Base-by-base conservation (phyloP, 2,329 filamentous ascomycete genomes). In the Botrytis fabae region DNA sequence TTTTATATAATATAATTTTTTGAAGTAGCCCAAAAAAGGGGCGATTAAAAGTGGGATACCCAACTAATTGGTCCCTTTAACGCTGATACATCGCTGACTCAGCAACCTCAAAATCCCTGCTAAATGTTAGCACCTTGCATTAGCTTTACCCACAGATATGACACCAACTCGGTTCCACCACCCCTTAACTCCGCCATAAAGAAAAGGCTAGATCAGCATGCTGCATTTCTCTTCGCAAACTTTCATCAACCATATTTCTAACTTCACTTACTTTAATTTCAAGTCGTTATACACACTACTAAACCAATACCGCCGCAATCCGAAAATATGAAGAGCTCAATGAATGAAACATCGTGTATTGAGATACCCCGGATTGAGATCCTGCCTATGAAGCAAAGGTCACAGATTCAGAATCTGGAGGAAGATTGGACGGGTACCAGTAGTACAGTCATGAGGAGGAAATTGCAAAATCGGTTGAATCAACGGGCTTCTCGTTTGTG, bases 361-460 rank as follows among this genome's bases (percentile, higher is more conserved):
- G 40, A 44, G 48, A 28, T 46, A 42, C 51, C 76, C 48, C 48
- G 61, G 8, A 75, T 78, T 60, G 73, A 71, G 40, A 42, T 78
- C 5, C 69, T 68, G 20, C 70, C 72, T 4, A 77, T 77, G 75
- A 64, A 63, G 4, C 74, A 77, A 57, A 54, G 64, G n/a, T 66
- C 57, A 12, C 74, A 76, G 28, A 54, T 76, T 25, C 51, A 71
- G 38, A 71, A 71, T 28, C 61, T 66, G 16, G 64, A 64, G 22
- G 80, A 82, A 57, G 81, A 82, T 69, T 82, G 81, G 81, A 82
- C 79, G 1, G 81, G 81, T 9, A 76, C 80, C 12, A 80, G 76
- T 6, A 79, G 77, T 70, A 77, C 77, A 1, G 74, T 75, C 0
- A 74, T 79, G 71, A 76, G 78, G 38, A 76, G 78, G 51, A 77